phyloP scores from a whole-genome alignment of 495 filamentous ascomycete species.

The Aspergillus incahuasiensis region DNA sequence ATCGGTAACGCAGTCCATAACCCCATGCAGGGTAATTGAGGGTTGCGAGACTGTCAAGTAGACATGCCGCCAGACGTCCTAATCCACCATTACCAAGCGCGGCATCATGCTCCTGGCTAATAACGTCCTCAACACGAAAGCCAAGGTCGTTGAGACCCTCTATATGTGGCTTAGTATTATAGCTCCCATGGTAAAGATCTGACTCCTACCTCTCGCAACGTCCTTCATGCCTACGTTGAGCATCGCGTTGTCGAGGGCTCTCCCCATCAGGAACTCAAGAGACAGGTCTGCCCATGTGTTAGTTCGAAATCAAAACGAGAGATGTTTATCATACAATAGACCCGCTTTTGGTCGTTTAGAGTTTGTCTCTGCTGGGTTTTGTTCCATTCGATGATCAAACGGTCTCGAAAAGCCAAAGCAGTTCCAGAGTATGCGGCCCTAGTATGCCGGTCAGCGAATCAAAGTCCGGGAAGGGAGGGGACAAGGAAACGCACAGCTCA shows the following conservation, averaged over 20 bases:
- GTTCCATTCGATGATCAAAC: slow-evolving; percentile 94
- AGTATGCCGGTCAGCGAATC: background rate
- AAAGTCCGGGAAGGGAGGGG: background rate
- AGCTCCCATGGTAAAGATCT: background rate
- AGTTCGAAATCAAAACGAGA: background rate
- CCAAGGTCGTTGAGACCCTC: slow-evolving; percentile 84
- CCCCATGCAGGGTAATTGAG: slow-evolving; percentile 96
- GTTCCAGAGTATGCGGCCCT: slow-evolving; percentile 88
- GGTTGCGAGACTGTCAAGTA: slow-evolving; percentile 91
- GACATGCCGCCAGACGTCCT: slow-evolving; percentile 90
- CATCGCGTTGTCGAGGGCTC: slow-evolving; percentile 97
- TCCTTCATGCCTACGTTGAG: slow-evolving; percentile 89
- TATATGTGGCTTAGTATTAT: slow-evolving; percentile 21
- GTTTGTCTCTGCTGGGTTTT: slow-evolving; percentile 95
- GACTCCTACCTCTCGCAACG: slow-evolving; percentile 61
- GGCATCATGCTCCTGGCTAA: slow-evolving; percentile 92
- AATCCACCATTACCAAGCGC: slow-evolving; percentile 95
- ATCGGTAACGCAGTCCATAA: slow-evolving; percentile 90
- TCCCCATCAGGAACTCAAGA: slow-evolving; percentile 94
- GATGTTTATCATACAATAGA: slow-evolving; percentile 62
- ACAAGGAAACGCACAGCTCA: slow-evolving; percentile 52
- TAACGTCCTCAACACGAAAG: slow-evolving; percentile 95
- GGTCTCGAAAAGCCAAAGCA: slow-evolving; percentile 85
- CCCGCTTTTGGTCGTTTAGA: slow-evolving; percentile 79
- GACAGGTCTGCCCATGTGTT: slow-evolving; percentile 60